These are phyloP conservation scores for Heliamphora exappendiculata DNA, from an alignment of 148 eudicot genomes.

Conservation along the genomic window DNA sequence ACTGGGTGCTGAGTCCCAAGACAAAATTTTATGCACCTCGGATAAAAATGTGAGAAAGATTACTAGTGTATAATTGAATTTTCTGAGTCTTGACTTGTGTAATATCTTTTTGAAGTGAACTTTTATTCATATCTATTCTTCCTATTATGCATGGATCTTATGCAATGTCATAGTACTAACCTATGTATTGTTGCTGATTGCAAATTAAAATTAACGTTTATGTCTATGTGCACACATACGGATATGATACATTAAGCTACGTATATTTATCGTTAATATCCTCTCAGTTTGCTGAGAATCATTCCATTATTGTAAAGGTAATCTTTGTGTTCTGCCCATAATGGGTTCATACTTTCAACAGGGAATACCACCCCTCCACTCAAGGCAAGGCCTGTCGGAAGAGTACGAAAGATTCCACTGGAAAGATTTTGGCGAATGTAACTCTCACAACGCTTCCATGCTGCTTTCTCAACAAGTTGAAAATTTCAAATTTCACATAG, in stretches of 20 bases:
- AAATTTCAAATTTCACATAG: slow-evolving; percentile 18
- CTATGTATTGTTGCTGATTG: background rate
- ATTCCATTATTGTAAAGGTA: background rate
- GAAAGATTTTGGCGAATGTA: slow-evolving; percentile 16
- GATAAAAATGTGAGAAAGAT: slow-evolving; percentile 5
- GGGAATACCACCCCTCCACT: background rate
- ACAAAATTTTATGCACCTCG: background rate
- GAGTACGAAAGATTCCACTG: slow-evolving; percentile 9
- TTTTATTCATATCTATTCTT: background rate
- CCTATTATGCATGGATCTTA: background rate
- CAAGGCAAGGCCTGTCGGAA: background rate
- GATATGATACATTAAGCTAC: background rate
- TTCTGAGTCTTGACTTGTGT: background rate
- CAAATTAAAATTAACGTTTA: background rate
- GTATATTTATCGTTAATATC: background rate
- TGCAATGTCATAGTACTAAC: background rate
- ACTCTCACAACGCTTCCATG: slow-evolving; percentile 22
- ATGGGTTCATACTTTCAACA: slow-evolving; percentile 5
- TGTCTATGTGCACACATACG: background rate
- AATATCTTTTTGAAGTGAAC: background rate
- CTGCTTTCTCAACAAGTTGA: slow-evolving; percentile 31
- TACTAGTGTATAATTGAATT: background rate
- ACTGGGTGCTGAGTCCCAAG: slow-evolving; percentile 9
- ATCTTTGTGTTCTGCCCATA: background rate
- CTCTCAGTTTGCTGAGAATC: background rate